Base-by-base conservation (phyloP, 1,284 basidiomycete genomes). In the Ustanciosporium gigantosporum region DNA sequence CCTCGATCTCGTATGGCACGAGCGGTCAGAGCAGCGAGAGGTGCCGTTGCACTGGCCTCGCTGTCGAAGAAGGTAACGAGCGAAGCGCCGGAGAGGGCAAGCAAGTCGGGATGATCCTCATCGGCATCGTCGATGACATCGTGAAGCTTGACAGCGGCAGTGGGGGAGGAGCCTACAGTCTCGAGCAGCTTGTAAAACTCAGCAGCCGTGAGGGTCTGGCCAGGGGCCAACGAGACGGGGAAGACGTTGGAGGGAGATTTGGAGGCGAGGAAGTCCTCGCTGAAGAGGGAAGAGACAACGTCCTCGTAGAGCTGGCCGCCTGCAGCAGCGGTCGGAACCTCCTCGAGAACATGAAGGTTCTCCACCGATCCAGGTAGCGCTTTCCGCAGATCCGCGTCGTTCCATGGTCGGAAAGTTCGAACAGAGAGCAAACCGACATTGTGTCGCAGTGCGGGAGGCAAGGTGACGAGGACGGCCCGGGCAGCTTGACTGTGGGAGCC, bases 41-140 rank as follows among this genome's bases (percentile, higher is more conserved):
- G 51, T 19, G 57, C 45, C 21, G 75, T 73, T 25, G 49, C 35
- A 47, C 69, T 70, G 16, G 57, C 41, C 45, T 77, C 75, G 36
- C 51, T 52, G 64, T 76, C 75, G 46, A 75, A 59, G 56, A 76
- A 69, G 31, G 69, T 67, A 36, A 65, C 58, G 38, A 77, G 59
- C 36, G 59, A 58, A 19, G 66, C 53, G 23, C 56, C 52, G 9
- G 67, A 66, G 29, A 70, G 58, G 45, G 66, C 48, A 22, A 69
- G 49, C 14, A 73, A 44, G 43, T 73, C 68, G 31, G 44, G 41
- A 36, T 57, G 49, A 31, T 24, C 49, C 44, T 66, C 56, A 35
- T 56, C 46, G 8, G 65, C 52, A 4, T 49, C 41, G 24, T 57
- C 65, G 24, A 66, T 39, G 15, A 71, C 41, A 31, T 64, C 53